Conservation (phyloP, 2,329 filamentous ascomycete genomes). For the Diaporthe citrichinensis region DNA sequence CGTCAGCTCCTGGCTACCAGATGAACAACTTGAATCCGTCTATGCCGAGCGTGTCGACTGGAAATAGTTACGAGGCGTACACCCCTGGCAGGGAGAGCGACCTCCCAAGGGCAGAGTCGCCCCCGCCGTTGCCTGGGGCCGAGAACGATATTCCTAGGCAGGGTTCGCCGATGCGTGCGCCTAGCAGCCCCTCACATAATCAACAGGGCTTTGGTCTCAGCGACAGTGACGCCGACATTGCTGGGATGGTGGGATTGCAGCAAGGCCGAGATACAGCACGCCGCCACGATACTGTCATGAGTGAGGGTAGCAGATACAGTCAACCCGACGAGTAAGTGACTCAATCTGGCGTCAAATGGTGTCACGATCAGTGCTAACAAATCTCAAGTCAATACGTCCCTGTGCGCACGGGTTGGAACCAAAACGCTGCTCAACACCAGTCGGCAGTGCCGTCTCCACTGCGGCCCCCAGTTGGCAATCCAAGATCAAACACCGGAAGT, state of each 20-base stretch:
- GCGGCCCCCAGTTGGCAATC: constrained; percentile 51
- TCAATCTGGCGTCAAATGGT: neutral
- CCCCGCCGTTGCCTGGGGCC: constrained; percentile 70
- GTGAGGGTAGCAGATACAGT: constrained; percentile 81
- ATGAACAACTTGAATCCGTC: constrained; percentile 55
- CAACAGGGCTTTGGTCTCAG: constrained; percentile 61
- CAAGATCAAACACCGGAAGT: constrained; percentile 51
- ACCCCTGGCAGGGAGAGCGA: constrained; percentile 57
- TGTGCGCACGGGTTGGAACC: constrained; percentile 70
- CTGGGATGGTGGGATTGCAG: constrained; percentile 73
- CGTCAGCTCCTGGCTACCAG: constrained; percentile 53
- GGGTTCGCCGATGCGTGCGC: constrained; percentile 78
- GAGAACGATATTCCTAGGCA: constrained; percentile 51
- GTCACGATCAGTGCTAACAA: constrained; percentile 10
- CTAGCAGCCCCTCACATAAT: constrained; percentile 63
- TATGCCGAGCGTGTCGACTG: constrained; percentile 54
- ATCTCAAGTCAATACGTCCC: constrained; percentile 65
- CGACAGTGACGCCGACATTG: constrained; percentile 80
- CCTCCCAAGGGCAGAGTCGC: constrained; percentile 74
- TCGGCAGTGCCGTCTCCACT: constrained; percentile 45
- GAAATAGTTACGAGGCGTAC: constrained; percentile 58
- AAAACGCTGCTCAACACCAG: constrained; percentile 61
- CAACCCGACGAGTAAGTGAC: constrained; percentile 75
- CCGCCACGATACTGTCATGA: constrained; percentile 67
- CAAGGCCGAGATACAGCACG: constrained; percentile 53